A percentile compares a stretch with the other conserved stretches of the same genome.
Evolutionary conservation across 257 asterid genomes (phyloP).

Genomic region (Petrea volubilis): DNA sequence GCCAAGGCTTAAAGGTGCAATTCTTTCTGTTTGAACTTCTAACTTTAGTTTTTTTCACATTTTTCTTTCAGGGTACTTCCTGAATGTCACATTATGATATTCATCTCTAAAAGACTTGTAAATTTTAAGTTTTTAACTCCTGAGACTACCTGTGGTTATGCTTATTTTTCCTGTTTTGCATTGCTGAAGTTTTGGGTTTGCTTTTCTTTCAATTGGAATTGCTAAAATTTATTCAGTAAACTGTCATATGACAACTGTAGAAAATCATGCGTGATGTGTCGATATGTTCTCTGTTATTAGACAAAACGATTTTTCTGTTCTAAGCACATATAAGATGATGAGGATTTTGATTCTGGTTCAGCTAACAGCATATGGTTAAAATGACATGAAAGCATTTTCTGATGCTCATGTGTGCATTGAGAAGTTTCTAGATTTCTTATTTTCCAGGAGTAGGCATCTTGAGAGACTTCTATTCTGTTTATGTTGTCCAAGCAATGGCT

Average conservation of each 20-base stretch:
- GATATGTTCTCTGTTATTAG: background rate
- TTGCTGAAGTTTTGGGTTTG: conserved; percentile 1
- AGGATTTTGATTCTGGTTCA: conserved; percentile 10
- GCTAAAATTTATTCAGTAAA: background rate
- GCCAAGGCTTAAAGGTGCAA: conserved; percentile 93
- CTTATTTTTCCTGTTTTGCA: background rate
- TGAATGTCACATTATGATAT: background rate
- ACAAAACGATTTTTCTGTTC: conserved; percentile 2
- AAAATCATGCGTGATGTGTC: conserved; percentile 4
- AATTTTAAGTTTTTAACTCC: background rate
- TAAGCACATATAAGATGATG: background rate
- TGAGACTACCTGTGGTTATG: conserved; percentile 1
- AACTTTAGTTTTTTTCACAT: conserved; percentile 12
- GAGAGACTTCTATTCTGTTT: background rate
- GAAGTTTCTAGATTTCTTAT: conserved; percentile 17
- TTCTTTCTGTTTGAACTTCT: conserved; percentile 21
- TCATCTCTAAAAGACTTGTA: background rate
- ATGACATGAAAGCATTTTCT: conserved; percentile 3
- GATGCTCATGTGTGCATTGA: background rate
- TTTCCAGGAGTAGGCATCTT: background rate
- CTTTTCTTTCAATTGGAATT: conserved; percentile 2
- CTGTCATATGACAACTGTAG: background rate
- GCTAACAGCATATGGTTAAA: background rate
- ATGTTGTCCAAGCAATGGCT: background rate
- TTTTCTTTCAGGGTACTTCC: background rate